These are phyloP conservation scores for Delphinella strobiligena DNA, from an alignment of 2,329 filamentous ascomycete genomes.

Conservation along the genomic window DNA sequence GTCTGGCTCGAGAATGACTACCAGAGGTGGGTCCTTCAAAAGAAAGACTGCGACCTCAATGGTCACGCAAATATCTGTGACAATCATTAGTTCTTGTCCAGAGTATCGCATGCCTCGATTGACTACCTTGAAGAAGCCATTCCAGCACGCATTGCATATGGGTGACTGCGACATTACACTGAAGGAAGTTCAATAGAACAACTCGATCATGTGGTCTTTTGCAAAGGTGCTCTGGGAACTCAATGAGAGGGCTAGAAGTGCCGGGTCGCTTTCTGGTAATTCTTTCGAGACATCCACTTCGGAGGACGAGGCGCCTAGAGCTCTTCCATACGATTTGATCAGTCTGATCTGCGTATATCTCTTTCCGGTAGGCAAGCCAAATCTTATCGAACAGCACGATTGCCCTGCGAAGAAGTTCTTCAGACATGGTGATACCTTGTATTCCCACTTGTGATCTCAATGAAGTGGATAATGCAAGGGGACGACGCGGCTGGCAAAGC, in stretches of 20 bases:
- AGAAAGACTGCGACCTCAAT: background rate
- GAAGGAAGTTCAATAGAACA: background rate
- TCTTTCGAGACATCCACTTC: background rate
- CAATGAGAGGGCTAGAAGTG: background rate
- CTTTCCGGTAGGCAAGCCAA: constrained; percentile 4
- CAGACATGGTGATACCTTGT: too few relatives aligned
- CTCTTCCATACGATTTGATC: background rate
- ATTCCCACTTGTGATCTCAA: too few relatives aligned
- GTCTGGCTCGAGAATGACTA: background rate
- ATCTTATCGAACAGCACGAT: constrained; percentile 21
- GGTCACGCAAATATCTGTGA: background rate
- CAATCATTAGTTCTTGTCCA: background rate
- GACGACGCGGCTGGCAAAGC: too few relatives aligned
- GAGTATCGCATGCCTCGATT: background rate
- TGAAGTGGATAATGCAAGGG: too few relatives aligned
- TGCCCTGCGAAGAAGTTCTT: too few relatives aligned
- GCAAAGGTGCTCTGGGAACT: background rate
- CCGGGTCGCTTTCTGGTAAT: background rate
- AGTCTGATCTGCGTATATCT: background rate
- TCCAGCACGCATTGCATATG: background rate
- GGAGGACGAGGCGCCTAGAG: background rate
- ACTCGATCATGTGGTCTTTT: background rate
- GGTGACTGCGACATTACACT: background rate
- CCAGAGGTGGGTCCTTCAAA: background rate
- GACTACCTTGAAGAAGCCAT: background rate